phyloP scores from a whole-genome alignment of 257 asterid genomes.

The Solanum bulbocastanum region DNA sequence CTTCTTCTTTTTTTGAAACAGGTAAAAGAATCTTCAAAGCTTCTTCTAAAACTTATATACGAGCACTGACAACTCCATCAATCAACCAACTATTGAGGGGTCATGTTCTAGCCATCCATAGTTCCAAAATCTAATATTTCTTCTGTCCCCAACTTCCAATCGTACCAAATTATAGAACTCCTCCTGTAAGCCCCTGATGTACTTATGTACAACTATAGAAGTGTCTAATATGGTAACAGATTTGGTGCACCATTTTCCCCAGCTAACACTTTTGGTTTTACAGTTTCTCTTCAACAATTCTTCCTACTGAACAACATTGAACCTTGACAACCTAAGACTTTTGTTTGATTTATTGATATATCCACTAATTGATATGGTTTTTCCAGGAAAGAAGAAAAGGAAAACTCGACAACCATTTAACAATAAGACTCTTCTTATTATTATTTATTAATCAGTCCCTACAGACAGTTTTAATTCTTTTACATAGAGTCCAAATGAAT shows the following conservation, averaged over 20 bases:
- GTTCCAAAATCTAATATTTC: background rate
- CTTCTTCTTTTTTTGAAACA: no score
- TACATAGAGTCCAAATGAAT: background rate
- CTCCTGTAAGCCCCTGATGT: background rate
- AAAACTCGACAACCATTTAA: background rate
- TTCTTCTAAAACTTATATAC: background rate
- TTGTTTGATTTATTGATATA: background rate
- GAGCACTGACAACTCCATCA: background rate
- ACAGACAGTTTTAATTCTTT: background rate
- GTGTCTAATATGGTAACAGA: background rate
- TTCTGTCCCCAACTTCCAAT: background rate
- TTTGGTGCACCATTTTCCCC: background rate
- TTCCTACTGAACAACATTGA: background rate
- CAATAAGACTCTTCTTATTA: background rate
- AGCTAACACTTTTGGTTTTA: background rate
- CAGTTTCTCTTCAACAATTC: background rate
- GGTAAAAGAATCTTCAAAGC: background rate
- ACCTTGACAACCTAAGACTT: background rate
- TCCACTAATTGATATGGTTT: background rate
- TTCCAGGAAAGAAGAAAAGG: background rate
- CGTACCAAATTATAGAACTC: background rate
- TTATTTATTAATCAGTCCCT: background rate
- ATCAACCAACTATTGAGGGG: background rate
- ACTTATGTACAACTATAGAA: background rate
- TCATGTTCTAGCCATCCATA: background rate